Evolutionary conservation across 2,329 filamentous ascomycete species (phyloP), one percentile per base, ranked within the genome.

Genomic region (Thielaviopsis euricoi): DNA sequence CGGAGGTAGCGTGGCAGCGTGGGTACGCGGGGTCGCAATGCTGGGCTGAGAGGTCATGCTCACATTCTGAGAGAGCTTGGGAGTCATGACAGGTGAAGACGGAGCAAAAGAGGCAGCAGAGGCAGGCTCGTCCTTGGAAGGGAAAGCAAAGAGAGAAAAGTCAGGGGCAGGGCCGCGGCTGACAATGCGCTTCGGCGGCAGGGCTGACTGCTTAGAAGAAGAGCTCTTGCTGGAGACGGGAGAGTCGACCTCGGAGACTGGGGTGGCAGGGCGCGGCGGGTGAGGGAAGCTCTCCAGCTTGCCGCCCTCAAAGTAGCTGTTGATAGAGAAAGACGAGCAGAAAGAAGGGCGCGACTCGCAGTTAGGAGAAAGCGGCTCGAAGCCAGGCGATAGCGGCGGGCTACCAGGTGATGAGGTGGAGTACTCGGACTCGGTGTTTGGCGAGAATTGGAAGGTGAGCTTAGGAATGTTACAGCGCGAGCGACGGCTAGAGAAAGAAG

Each of bases 261-360:
- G 58, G 22, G 58, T 57, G 12, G 53, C 51, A 15, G 55, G 51
- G 13, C 54, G 48, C 10, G 58, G 58, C 17, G 58, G 58, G 26
- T 60, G 58, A 13, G 58, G 58, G 43, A 57, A 60, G 51, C 48
- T 60, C 46, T 60, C 58, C 21, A 60, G 58, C 52, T 60, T 60
- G 25, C 58, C 58, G 26, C 58, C 58, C n/a, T 60, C 58, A 15
- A 60, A 60, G 37, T 53, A 57, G 29, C 54, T 57, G 52, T 60
- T 60, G 51, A 60, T 57, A n/a, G 58, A 60, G 33, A 60, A 52
- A 51, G 57, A 55, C 25, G 58, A 60, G 55, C 58, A 60, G 52
- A 60, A 60, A 9, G 58, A 60, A 19, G 58, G 58, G 29, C 58
- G 58, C 46, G 55, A 43, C 48, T 57, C 55, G 40, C 51, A 57